Percentiles rank a stretch among this genome's conserved stretches.
Conservation (phyloP, 148 eudicot genomes). For the Heliosperma pusillum region DNA sequence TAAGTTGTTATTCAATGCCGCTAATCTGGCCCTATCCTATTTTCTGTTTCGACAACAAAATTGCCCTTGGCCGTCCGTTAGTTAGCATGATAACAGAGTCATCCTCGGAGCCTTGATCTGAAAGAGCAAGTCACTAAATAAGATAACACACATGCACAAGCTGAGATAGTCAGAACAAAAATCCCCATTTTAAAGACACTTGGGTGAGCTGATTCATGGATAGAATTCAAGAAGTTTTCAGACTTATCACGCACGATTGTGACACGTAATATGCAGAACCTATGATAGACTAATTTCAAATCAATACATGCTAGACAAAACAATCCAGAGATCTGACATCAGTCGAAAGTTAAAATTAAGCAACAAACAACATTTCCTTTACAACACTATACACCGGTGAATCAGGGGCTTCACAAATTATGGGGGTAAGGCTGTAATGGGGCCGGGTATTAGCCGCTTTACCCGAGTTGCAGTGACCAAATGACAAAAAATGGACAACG, state of each 20-base stretch:
- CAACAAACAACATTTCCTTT: neutral
- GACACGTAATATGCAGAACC: neutral
- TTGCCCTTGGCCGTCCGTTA: neutral
- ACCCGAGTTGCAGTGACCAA: neutral
- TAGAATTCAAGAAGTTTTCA: neutral
- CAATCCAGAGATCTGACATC: neutral
- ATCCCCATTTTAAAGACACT: too few species aligned
- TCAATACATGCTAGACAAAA: neutral
- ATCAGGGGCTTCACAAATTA: too few species aligned
- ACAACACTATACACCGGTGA: neutral
- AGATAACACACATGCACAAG: neutral
- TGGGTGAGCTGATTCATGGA: neutral
- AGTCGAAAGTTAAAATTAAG: neutral
- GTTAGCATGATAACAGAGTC: conserved; percentile 11
- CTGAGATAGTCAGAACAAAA: neutral
- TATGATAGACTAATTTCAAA: neutral
- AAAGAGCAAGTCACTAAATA: conserved; percentile 9
- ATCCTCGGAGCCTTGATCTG: conserved; percentile 16
- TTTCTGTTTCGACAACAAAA: conserved; percentile 16
- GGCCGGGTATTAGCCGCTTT: neutral
- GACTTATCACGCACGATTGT: neutral
- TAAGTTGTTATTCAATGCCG: neutral
- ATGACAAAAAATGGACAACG: too few species aligned
- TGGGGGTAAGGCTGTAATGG: neutral
- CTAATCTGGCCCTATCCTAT: conserved; percentile 7